A percentile compares a stretch with the other conserved stretches of the same genome.
Evolutionary conservation across 176 grass and related monocot genomes (phyloP).

Genomic region (Paspalum vaginatum): DNA sequence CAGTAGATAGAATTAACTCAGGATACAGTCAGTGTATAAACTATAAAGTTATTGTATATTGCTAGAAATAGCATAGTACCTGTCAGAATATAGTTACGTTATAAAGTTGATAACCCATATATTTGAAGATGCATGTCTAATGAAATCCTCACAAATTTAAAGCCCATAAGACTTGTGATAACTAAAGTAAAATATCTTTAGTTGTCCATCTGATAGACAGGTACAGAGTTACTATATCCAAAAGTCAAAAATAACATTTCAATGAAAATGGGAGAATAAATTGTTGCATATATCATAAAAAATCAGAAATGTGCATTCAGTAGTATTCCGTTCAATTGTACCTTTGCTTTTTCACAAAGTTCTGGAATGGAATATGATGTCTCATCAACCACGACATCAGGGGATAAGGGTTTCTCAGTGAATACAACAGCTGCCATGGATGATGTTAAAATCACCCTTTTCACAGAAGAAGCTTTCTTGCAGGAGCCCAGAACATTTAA

Average conservation of each 20-base stretch:
- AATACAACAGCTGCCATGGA: slow-evolving; percentile 43
- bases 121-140: not conserved
- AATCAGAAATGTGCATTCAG: not conserved
- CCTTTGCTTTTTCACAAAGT: slow-evolving; percentile 44
- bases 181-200: slow-evolving; percentile 1
- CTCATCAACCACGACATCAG: slow-evolving; percentile 48
- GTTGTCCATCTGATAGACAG: not conserved
- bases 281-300: not conserved
- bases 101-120: slow-evolving; percentile 1
- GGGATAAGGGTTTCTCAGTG: slow-evolving; percentile 33
- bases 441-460: slow-evolving; percentile 53
- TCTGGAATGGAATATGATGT: slow-evolving; percentile 42
- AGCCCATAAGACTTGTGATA: no score
- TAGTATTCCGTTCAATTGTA: slow-evolving; percentile 3
- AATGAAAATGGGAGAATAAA: not conserved
- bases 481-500: slow-evolving; percentile 46
- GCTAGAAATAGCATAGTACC: not conserved
- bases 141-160: not conserved
- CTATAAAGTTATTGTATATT: not conserved
- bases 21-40: no score
- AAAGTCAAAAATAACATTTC: not conserved
- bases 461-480: slow-evolving; percentile 47
- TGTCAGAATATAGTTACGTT: not conserved
- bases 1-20: not conserved
- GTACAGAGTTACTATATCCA: not conserved